Conservation (phyloP, 192 early-diverging fungal genomes). For the Coemansia nantahalensis region DNA sequence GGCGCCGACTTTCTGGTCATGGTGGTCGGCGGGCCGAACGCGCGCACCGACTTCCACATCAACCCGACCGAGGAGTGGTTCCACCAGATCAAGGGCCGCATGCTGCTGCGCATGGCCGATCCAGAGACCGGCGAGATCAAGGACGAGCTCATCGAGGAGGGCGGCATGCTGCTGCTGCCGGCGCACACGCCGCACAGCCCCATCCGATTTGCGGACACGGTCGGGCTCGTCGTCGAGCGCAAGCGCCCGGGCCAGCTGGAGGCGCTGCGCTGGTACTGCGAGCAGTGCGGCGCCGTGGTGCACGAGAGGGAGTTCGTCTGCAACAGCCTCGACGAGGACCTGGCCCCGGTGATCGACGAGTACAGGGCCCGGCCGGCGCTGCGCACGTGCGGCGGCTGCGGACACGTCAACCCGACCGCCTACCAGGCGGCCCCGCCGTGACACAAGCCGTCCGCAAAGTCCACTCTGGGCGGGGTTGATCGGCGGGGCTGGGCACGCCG, state of each 20-base stretch:
- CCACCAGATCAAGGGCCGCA: conserved; percentile 89
- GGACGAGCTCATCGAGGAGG: conserved; percentile 86
- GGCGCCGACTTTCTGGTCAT: conserved; percentile 85
- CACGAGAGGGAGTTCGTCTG: conserved; percentile 92
- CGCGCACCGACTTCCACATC: conserved; percentile 94
- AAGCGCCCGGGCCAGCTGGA: conserved; percentile 77
- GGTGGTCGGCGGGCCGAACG: conserved; percentile 93
- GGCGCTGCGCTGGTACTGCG: conserved; percentile 94
- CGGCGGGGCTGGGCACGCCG: too few relatives aligned
- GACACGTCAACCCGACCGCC: conserved; percentile 54
- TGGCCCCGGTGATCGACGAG: conserved; percentile 89
- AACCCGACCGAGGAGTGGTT: conserved; percentile 99
- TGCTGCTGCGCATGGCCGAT: conserved; percentile 90
- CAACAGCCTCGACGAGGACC: conserved; percentile 80
- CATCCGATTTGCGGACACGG: conserved; percentile 85
- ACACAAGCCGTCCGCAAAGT: too few relatives aligned
- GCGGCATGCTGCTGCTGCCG: conserved; percentile 95
- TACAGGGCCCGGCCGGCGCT: conserved; percentile 64
- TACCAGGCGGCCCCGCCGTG: too few relatives aligned
- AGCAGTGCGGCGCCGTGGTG: conserved; percentile 74
- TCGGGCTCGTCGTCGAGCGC: conserved; percentile 95
- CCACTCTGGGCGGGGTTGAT: too few relatives aligned
- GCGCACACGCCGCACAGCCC: conserved; percentile 94
- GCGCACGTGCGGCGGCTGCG: conserved; percentile 77
- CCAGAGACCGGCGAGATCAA: conserved; percentile 59